Conservation (phyloP, 768 basidiomycete genomes). For the Rhodotorula paludigena region DNA sequence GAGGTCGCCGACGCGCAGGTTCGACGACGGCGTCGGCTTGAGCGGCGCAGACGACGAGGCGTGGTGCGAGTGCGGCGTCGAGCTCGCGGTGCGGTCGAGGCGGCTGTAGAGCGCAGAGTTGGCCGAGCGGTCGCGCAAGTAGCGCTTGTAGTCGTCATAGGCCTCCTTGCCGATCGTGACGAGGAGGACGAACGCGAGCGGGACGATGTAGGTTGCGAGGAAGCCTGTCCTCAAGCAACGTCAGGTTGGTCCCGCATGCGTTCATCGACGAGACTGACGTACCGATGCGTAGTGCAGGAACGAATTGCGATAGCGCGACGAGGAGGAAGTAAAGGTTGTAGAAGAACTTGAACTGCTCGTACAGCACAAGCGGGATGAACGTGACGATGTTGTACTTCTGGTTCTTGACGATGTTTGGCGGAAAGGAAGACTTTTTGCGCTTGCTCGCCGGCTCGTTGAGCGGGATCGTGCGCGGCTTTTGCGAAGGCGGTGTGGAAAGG, state of each 20-base stretch:
- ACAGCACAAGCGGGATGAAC: slow-evolving; percentile 95
- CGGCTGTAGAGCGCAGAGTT: slow-evolving; percentile 88
- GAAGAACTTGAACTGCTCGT: slow-evolving; percentile 99
- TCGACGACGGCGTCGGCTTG: slow-evolving; percentile 62
- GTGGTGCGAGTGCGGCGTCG: slow-evolving; percentile 34
- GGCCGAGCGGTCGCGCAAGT: slow-evolving; percentile 85
- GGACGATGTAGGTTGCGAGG: slow-evolving; percentile 90
- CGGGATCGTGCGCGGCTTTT: slow-evolving; percentile 34
- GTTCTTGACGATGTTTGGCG: slow-evolving; percentile 88
- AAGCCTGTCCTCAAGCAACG: slow-evolving; percentile 59
- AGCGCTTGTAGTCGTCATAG: slow-evolving; percentile 93
- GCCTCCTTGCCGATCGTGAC: slow-evolving; percentile 99
- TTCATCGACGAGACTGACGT: slow-evolving; percentile 39
- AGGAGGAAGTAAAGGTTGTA: slow-evolving; percentile 98
- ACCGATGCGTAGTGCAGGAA: slow-evolving; percentile 95
- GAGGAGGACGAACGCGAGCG: slow-evolving; percentile 85
- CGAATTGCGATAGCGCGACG: slow-evolving; percentile 90
- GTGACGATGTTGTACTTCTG: slow-evolving; percentile 96
- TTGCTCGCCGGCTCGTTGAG: slow-evolving; percentile 20
- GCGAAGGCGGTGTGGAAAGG: slow-evolving; percentile 15
- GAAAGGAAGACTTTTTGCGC: slow-evolving; percentile 44
- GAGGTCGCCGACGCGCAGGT: slow-evolving; percentile 83
- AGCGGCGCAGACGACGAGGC: slow-evolving; percentile 26
- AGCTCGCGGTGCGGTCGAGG: slow-evolving; percentile 55
- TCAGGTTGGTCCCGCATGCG: too few species aligned